These are phyloP conservation scores for Penicillium chermesinum DNA, from an alignment of 495 filamentous ascomycete genomes.

Conservation along the genomic window DNA sequence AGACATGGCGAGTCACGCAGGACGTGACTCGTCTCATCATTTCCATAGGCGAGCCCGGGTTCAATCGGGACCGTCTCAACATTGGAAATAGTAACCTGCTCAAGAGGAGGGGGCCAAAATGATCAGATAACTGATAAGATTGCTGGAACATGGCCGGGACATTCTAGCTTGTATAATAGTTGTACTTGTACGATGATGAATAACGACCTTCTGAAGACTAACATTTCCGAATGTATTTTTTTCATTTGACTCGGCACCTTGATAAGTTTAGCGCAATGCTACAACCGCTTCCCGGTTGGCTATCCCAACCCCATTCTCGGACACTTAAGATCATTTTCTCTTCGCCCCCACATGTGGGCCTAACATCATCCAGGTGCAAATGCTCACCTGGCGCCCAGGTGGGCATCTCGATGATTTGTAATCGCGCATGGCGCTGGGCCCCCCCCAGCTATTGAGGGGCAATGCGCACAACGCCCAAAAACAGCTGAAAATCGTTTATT, in stretches of 20 bases:
- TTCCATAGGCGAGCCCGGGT: not conserved
- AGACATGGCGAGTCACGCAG: not conserved
- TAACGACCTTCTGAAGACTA: not conserved
- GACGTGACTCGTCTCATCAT: not conserved
- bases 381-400: not conserved
- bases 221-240: too few species aligned
- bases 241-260: not conserved
- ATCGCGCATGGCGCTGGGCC: not conserved
- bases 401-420: not conserved
- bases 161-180: not conserved
- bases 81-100: not conserved
- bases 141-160: not conserved
- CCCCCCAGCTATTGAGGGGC: not conserved
- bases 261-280: too few species aligned
- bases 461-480: not conserved
- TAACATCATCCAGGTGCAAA: too few species aligned
- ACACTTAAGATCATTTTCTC: too few species aligned
- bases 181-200: not conserved
- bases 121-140: too few species aligned
- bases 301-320: too few species aligned
- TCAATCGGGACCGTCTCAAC: not conserved
- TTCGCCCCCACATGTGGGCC: too few species aligned
- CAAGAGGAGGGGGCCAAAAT: not conserved
- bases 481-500: not conserved
- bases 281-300: too few species aligned